Conservation (phyloP, 164 flowering plant genomes). For the Brasenia schreberi region DNA sequence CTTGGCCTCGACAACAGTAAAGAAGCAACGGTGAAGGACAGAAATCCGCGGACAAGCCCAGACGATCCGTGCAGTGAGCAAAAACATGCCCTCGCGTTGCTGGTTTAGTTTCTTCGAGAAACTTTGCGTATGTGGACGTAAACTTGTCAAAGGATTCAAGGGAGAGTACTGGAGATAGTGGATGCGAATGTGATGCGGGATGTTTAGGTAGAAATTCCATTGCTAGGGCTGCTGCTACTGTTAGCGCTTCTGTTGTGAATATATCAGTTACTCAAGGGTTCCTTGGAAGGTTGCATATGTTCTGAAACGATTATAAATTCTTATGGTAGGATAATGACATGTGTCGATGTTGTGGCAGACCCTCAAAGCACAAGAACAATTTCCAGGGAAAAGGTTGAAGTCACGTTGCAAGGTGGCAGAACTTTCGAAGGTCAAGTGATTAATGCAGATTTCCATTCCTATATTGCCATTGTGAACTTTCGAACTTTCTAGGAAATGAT, state of each 20-base stretch:
- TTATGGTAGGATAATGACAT: slow-evolving; percentile 88
- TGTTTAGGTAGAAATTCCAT: slow-evolving; percentile 68
- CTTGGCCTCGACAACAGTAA: too few species aligned
- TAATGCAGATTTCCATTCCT: slow-evolving; percentile 83
- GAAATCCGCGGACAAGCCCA: too few species aligned
- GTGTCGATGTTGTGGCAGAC: slow-evolving; percentile 82
- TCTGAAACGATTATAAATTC: slow-evolving; percentile 80
- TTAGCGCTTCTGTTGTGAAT: slow-evolving; percentile 91
- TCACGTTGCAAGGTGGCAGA: slow-evolving; percentile 92
- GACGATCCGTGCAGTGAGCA: too few species aligned
- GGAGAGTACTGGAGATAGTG: too few species aligned
- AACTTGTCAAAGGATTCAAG: too few species aligned
- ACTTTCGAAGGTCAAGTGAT: slow-evolving; percentile 73
- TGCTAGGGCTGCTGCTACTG: slow-evolving; percentile 73
- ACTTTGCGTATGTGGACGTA: too few species aligned
- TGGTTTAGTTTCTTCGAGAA: too few species aligned
- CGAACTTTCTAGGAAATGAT: too few species aligned
- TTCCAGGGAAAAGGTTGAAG: slow-evolving; percentile 73
- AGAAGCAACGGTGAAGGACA: too few species aligned
- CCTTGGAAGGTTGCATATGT: slow-evolving; percentile 50
- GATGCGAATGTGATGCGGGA: slow-evolving; percentile 10
- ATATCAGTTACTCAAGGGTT: slow-evolving; percentile 57
- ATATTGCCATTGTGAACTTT: slow-evolving; percentile 88
- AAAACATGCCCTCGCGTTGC: too few species aligned
- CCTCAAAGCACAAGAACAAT: slow-evolving; percentile 31